Conservation (phyloP, 768 basidiomycete genomes). For the Austroboletus eburneus region DNA sequence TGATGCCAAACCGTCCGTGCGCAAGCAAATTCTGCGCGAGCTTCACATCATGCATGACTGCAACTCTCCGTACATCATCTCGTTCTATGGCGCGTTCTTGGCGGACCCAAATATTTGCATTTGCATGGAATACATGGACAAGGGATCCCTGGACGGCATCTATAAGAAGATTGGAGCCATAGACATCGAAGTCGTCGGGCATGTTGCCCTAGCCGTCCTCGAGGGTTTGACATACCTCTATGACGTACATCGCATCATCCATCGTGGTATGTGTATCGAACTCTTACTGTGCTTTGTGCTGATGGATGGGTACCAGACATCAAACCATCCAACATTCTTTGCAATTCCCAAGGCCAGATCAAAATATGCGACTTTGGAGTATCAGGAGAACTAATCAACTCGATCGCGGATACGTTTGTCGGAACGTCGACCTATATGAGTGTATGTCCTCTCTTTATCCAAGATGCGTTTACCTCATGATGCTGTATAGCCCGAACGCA, state of each 20-base stretch:
- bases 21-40: conserved; percentile 97
- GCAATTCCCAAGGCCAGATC: conserved; percentile 91
- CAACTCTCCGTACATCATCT: conserved; percentile 88
- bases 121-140: conserved; percentile 97
- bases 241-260: conserved; percentile 96
- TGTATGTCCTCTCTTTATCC: conserved; percentile 46
- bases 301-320: conserved; percentile 61
- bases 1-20: conserved; percentile 92
- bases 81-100: conserved; percentile 95
- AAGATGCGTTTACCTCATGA: conserved; percentile 11
- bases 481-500: conserved; percentile 83
- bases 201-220: conserved; percentile 92
- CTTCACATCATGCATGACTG: conserved; percentile 99
- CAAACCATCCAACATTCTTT: conserved; percentile 97
- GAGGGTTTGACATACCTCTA: conserved; percentile 96
- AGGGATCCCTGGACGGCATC: conserved; percentile 89
- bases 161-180: conserved; percentile 96
- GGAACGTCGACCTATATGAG: conserved; percentile 99
- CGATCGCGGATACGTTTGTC: conserved; percentile 98
- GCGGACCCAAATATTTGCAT: conserved; percentile 98
- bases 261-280: conserved; percentile 70
- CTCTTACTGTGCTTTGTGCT: conserved; percentile 4
- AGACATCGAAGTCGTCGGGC: conserved; percentile 86
- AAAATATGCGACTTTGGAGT: conserved; percentile 99
- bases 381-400: conserved; percentile 97